A percentile compares a stretch with the other conserved stretches of the same genome.
phyloP scores from a whole-genome alignment of 495 filamentous ascomycete species.

The Bacidia rubella region DNA sequence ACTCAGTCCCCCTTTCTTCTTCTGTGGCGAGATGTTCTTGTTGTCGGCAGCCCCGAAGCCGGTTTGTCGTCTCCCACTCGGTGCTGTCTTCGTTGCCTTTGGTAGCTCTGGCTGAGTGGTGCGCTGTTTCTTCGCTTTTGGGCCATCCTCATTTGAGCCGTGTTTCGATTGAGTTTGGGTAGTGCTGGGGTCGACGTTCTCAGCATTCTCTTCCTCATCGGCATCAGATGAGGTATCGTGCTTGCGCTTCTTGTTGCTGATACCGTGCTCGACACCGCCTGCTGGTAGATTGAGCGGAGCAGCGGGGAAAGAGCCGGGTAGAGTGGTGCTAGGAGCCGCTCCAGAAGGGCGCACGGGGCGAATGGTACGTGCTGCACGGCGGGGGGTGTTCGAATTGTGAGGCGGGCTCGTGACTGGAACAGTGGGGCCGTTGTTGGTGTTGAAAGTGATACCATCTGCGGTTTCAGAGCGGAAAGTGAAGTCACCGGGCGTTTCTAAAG shows the following conservation, averaged over 20 bases:
- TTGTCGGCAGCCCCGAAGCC: neutral
- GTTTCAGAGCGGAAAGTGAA: conserved; percentile 49
- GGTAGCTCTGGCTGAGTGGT: conserved; percentile 23
- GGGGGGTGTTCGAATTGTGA: conserved; percentile 29
- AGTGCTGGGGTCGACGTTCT: conserved; percentile 18
- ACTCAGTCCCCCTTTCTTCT: conserved; percentile 28
- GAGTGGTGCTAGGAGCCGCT: conserved; percentile 8
- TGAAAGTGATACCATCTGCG: conserved; percentile 35
- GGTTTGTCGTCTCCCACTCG: conserved; percentile 21
- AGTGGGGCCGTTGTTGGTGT: conserved; percentile 5
- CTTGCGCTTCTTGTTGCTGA: conserved; percentile 60
- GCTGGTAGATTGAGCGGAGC: conserved; percentile 17
- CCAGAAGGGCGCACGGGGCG: conserved; percentile 41
- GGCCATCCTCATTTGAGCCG: conserved; percentile 32
- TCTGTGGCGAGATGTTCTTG: conserved; percentile 23
- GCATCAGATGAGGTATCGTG: conserved; percentile 26
- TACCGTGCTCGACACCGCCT: conserved; percentile 46
- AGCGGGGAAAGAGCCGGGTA: conserved; percentile 22
- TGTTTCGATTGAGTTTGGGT: conserved; percentile 17
- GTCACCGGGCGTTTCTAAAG: conserved; percentile 30
- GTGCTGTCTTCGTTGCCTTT: conserved; percentile 24
- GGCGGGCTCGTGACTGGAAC: neutral
- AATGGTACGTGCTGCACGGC: conserved; percentile 40
- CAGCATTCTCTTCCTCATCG: conserved; percentile 23
- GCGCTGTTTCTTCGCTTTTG: conserved; percentile 24